Evolutionary conservation across 345 rosid species (phyloP).

Genomic region (Lepidium didymum): DNA sequence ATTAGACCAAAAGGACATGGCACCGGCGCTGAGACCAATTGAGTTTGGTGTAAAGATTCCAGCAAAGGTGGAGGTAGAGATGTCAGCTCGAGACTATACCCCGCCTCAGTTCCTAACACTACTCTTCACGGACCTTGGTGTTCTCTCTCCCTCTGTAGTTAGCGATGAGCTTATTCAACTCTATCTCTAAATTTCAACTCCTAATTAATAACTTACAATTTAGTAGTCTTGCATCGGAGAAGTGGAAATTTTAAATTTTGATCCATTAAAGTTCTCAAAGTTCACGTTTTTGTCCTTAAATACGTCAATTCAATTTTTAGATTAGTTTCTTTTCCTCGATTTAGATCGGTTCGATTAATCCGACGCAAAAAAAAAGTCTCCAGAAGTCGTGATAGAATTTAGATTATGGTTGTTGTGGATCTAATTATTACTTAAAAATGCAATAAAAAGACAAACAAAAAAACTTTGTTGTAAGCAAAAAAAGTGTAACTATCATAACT

Average conservation of each 20-base stretch:
- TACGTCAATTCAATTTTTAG: not conserved
- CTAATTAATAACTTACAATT: not conserved
- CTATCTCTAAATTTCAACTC: conserved; percentile 32
- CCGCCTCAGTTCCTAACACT: conserved; percentile 86
- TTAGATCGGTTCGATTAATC: too few relatives aligned
- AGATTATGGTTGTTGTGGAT: too few relatives aligned
- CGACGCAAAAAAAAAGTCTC: too few relatives aligned
- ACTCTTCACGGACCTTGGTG: conserved; percentile 91
- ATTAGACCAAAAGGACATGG: conserved; percentile 88
- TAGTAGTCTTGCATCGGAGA: not conserved
- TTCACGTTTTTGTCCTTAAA: not conserved
- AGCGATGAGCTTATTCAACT: conserved; percentile 94
- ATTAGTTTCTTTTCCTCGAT: too few relatives aligned
- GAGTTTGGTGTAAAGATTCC: conserved; percentile 86
- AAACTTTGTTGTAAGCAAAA: too few relatives aligned
- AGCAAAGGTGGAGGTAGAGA: conserved; percentile 81
- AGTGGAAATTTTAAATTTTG: not conserved
- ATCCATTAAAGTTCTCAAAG: not conserved
- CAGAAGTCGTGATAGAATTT: too few relatives aligned
- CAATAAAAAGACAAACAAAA: too few relatives aligned
- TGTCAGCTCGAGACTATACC: conserved; percentile 84
- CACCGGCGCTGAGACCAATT: conserved; percentile 71
- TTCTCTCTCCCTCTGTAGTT: conserved; percentile 87
- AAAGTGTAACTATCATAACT: too few relatives aligned
- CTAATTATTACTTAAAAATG: too few relatives aligned